phyloP scores from a whole-genome alignment of 345 rosid genomes.

The Citrus medica region DNA sequence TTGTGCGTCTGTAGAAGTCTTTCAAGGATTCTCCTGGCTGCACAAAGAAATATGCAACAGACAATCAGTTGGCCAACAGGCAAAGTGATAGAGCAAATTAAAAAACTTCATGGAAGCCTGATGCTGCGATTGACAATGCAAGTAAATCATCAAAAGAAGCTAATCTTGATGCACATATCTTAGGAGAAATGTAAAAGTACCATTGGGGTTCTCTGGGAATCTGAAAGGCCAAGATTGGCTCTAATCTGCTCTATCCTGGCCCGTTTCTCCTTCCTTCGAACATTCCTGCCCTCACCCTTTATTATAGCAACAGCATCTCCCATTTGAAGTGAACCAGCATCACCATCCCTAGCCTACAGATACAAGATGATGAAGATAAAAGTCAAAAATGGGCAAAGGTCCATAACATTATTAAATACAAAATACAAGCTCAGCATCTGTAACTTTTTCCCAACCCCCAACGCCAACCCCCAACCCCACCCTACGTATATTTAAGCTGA shows the following conservation, averaged over 20 bases:
- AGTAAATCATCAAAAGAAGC: not conserved
- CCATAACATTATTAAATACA: slow-evolving; percentile 1
- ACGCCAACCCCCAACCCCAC: not conserved
- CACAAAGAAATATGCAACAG: slow-evolving; percentile 18
- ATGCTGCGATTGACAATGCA: not conserved
- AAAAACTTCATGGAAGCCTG: not conserved
- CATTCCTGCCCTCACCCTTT: slow-evolving; percentile 71
- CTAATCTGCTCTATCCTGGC: slow-evolving; percentile 93
- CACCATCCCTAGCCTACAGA: slow-evolving; percentile 38
- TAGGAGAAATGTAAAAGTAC: slow-evolving; percentile 30
- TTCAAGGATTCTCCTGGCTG: slow-evolving; percentile 94
- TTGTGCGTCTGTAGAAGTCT: slow-evolving; percentile 91
- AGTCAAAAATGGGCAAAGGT: slow-evolving; percentile 1
- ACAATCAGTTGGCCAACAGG: not conserved
- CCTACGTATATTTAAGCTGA: not conserved
- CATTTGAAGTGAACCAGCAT: slow-evolving; percentile 45
- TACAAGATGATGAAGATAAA: slow-evolving; percentile 2
- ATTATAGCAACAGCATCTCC: slow-evolving; percentile 90
- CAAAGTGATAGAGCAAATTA: not conserved
- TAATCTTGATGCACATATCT: not conserved
- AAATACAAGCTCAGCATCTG: not conserved
- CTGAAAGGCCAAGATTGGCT: slow-evolving; percentile 93
- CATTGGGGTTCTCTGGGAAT: slow-evolving; percentile 91
- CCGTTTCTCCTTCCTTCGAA: slow-evolving; percentile 87
- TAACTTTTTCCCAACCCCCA: not conserved